Percentiles rank a stretch among this genome's conserved stretches.
phyloP scores from a whole-genome alignment of 2,329 filamentous ascomycete species.

The Fusarium devonianum region DNA sequence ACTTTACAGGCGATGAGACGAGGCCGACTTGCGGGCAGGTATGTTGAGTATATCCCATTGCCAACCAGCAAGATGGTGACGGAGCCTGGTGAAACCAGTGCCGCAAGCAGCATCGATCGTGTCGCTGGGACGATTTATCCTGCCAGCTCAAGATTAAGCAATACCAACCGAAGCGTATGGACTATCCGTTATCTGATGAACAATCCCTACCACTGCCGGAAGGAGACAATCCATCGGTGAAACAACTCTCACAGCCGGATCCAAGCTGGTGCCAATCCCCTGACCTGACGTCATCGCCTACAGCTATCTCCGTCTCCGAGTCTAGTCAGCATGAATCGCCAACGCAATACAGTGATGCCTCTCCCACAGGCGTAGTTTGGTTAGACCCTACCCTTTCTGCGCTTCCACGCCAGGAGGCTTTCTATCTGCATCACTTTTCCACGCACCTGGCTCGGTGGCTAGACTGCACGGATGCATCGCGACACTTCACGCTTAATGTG shows the following conservation, averaged over 20 bases:
- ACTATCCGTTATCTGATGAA: neutral
- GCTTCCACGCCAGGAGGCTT: conserved; percentile 16
- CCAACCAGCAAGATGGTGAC: neutral
- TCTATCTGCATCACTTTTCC: conserved; percentile 19
- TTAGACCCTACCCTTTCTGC: neutral
- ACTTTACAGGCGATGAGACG: conserved; percentile 6
- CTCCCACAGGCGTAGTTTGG: conserved; percentile 4
- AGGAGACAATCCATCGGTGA: neutral
- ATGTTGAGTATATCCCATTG: neutral
- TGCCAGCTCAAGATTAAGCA: conserved; percentile 3
- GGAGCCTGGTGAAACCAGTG: neutral
- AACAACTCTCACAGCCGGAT: neutral
- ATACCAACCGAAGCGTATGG: conserved; percentile 6
- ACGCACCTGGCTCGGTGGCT: conserved; percentile 25
- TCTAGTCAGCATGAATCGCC: conserved; percentile 1
- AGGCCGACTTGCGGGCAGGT: conserved; percentile 2
- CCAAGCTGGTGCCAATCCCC: neutral
- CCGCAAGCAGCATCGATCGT: conserved; percentile 4
- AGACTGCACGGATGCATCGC: conserved; percentile 31
- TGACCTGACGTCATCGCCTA: conserved; percentile 1
- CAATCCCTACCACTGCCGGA: neutral
- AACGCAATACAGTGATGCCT: conserved; percentile 3
- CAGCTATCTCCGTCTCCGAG: neutral
- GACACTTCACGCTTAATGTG: conserved; percentile 23
- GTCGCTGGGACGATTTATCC: conserved; percentile 6